Base-by-base conservation (phyloP, 116 monocot species). In the Phalaenopsis hybrid region DNA sequence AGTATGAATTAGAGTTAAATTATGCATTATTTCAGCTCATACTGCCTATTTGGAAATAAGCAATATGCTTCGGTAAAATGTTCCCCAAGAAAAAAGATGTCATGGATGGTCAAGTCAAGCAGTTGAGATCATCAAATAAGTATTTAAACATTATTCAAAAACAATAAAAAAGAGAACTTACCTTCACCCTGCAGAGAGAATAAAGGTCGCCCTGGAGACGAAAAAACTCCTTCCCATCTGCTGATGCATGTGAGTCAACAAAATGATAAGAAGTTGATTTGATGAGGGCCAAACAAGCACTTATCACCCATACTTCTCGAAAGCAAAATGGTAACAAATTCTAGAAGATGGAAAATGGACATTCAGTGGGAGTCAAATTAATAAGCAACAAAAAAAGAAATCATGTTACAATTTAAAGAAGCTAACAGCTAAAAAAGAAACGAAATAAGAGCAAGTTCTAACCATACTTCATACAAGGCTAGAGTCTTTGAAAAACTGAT, bases 221-320 rank as follows among this genome's bases (percentile, higher is more conserved):
- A 80, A 85, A 83, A 79, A 92, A 95, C 80, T 99, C 94, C 82
- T 92, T 95, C 80, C 93, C 92, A 78, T 99, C 99, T 81, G 92
- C 74, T 80, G 88, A 20, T 81, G 90, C 79, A 55, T 77, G 17
- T 80, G 81, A 88, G 77, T 82, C 82, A 85, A 86, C 85, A 80
- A 90, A 85, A 46, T 83, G 84, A 7, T 87, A 92, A 67, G 81
- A 82, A 23, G 88, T 95, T 84, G 90, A 88, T 48, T 90, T 85
- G 31, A 99, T 92, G 73, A 99, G 81, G 86, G 87, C 92, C 79
- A 92, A 75, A 80, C 93, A 95, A 83, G 92, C 95, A 80, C 86
- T 95, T 87, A 94, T 86, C 48, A 95, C 87, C 99, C 99, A 99
- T 28, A 95, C 94, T 92, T 99, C 99, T 20, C 94, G 86, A 57